These are phyloP conservation scores for Calonectria pauciramosa DNA, from an alignment of 2,329 filamentous ascomycete genomes.

Conservation along the genomic window DNA sequence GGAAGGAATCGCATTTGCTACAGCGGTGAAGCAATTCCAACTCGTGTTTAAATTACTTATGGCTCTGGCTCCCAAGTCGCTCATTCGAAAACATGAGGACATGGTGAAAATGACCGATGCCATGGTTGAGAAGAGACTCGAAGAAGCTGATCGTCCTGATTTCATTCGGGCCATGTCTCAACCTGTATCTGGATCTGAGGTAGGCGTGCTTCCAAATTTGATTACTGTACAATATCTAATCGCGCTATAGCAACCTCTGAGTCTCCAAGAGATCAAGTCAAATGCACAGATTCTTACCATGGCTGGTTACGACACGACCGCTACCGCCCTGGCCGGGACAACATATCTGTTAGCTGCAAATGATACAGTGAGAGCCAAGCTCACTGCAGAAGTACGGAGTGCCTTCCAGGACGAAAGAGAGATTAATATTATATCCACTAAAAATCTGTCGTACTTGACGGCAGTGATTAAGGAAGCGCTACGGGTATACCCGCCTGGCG, in stretches of 20 bases:
- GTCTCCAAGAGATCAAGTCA: neutral
- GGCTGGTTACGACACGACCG: neutral
- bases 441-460: neutral
- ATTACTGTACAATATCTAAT: too few relatives aligned
- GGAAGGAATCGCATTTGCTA: neutral
- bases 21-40: neutral
- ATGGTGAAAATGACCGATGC: neutral
- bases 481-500: neutral
- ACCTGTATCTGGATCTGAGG: neutral
- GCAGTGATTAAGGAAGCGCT: neutral
- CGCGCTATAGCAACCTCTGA: neutral
- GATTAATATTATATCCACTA: neutral
- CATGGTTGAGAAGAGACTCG: neutral
- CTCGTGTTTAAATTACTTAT: neutral
- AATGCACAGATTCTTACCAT: neutral
- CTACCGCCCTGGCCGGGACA: neutral
- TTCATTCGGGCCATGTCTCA: constrained; percentile 4
- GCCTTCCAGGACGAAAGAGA: neutral
- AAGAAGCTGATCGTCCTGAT: neutral
- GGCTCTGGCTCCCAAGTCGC: neutral
- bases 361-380: neutral
- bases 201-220: too few relatives aligned
- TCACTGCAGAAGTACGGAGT: neutral
- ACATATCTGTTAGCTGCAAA: neutral
- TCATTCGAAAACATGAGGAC: neutral